Percentiles rank a stretch among this genome's conserved stretches.
Conservation (phyloP, 2,329 filamentous ascomycete genomes). For the Didymellaceae sp. region DNA sequence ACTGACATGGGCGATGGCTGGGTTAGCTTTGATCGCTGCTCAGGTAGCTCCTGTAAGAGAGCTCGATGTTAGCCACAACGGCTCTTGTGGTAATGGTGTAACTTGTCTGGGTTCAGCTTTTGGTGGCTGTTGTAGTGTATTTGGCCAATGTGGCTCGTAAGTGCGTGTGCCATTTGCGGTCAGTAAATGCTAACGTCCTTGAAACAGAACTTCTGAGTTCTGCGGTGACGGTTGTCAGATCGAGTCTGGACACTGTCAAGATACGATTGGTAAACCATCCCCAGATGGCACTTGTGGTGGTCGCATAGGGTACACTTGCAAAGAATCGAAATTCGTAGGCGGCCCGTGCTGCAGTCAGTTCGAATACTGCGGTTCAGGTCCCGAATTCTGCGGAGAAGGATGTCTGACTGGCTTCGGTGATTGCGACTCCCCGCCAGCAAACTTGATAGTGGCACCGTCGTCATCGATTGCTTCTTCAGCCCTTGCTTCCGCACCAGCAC, state of each 20-base stretch:
- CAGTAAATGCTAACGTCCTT: neutral
- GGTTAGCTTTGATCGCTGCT: conserved; percentile 4
- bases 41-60: conserved; percentile 1
- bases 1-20: conserved; percentile 7
- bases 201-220: conserved; percentile 18
- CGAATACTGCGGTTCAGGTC: conserved; percentile 27
- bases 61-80: conserved; percentile 21
- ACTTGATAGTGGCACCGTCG: neutral
- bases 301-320: conserved; percentile 28
- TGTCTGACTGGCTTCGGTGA: conserved; percentile 22
- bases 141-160: conserved; percentile 26
- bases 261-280: conserved; percentile 21
- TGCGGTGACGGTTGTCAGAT: conserved; percentile 33
- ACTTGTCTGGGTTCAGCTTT: conserved; percentile 27
- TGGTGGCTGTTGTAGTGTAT: conserved; percentile 27
- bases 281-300: conserved; percentile 33
- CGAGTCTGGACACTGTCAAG: conserved; percentile 28
- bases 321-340: conserved; percentile 8
- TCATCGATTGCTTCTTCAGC: neutral
- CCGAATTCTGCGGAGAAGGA: conserved; percentile 21
- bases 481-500: neutral
- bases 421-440: conserved; percentile 9
- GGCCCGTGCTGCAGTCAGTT: conserved; percentile 34
- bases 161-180: neutral
- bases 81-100: conserved; percentile 26